Evolutionary conservation across 2,329 filamentous ascomycete species (phyloP).

Genomic region (Cadophora sp.): DNA sequence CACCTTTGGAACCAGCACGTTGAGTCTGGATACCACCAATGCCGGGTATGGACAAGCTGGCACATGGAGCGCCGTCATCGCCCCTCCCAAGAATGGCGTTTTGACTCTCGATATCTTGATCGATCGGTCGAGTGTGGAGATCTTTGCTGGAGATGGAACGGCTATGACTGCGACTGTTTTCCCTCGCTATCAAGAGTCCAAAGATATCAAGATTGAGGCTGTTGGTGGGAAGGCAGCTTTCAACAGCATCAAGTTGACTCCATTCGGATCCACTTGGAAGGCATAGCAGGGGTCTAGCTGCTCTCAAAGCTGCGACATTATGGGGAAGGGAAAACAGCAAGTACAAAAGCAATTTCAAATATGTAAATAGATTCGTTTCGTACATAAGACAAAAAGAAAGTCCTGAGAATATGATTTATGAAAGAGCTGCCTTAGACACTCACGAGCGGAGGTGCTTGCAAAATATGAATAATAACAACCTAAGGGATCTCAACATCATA

Average conservation of each 20-base stretch:
- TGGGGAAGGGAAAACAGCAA: no score
- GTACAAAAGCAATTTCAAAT: no score
- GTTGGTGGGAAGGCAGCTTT: slow-evolving; percentile 11
- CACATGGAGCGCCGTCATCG: slow-evolving; percentile 40
- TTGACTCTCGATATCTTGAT: slow-evolving; percentile 43
- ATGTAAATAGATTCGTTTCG: no score
- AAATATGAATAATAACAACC: no score
- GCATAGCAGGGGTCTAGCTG: not conserved
- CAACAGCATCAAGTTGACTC: slow-evolving; percentile 11
- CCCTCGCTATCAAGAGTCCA: slow-evolving; percentile 41
- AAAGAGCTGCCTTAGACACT: no score
- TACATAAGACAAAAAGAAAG: no score
- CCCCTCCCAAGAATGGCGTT: slow-evolving; percentile 25
- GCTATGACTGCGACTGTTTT: slow-evolving; percentile 40
- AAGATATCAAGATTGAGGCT: slow-evolving; percentile 34
- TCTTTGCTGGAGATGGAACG: slow-evolving; percentile 43
- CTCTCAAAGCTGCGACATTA: no score
- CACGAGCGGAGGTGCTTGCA: no score
- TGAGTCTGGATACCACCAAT: slow-evolving; percentile 43
- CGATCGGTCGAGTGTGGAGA: slow-evolving; percentile 39
- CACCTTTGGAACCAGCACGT: slow-evolving; percentile 29
- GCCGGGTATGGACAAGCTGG: slow-evolving; percentile 43
- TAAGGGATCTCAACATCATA: no score
- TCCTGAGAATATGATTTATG: no score
- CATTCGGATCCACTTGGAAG: slow-evolving; percentile 11